These are phyloP conservation scores for Solanum bukasovii DNA, from an alignment of 257 asterid genomes.

Conservation along the genomic window DNA sequence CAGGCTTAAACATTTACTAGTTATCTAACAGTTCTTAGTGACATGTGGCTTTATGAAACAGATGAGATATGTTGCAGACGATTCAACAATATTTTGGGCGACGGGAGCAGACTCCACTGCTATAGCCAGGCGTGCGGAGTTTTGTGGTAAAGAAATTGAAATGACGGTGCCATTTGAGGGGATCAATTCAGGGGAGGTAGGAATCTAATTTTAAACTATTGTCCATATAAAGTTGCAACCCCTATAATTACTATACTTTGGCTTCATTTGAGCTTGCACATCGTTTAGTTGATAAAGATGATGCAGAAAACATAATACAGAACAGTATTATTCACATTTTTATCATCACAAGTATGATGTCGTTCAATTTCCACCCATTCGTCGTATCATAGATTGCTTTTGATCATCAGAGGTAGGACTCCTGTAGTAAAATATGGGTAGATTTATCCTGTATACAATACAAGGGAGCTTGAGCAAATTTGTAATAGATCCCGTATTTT, in stretches of 20 bases:
- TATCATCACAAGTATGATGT: background rate
- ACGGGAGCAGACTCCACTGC: conserved; percentile 46
- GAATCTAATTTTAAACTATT: background rate
- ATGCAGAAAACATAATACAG: background rate
- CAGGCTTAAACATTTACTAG: background rate
- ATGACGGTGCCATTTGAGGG: conserved; percentile 96
- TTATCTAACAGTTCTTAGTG: background rate
- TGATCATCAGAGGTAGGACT: background rate
- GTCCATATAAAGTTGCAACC: background rate
- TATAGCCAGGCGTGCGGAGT: conserved; percentile 64
- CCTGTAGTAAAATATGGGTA: background rate
- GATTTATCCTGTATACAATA: background rate
- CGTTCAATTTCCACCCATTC: background rate
- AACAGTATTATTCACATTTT: background rate
- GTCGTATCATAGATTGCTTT: background rate
- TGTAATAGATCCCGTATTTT: background rate
- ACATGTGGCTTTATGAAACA: conserved; percentile 16
- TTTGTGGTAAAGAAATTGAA: conserved; percentile 72
- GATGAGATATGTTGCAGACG: conserved; percentile 78
- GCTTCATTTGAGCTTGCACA: background rate
- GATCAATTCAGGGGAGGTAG: conserved; percentile 73
- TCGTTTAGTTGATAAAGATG: background rate
- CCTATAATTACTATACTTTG: background rate
- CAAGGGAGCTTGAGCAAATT: background rate
- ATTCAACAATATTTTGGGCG: conserved; percentile 96